Percentiles rank a stretch among this genome's conserved stretches.
phyloP scores from a whole-genome alignment of 2,329 filamentous ascomycete species.

The Myriosclerotinia scirpicola region DNA sequence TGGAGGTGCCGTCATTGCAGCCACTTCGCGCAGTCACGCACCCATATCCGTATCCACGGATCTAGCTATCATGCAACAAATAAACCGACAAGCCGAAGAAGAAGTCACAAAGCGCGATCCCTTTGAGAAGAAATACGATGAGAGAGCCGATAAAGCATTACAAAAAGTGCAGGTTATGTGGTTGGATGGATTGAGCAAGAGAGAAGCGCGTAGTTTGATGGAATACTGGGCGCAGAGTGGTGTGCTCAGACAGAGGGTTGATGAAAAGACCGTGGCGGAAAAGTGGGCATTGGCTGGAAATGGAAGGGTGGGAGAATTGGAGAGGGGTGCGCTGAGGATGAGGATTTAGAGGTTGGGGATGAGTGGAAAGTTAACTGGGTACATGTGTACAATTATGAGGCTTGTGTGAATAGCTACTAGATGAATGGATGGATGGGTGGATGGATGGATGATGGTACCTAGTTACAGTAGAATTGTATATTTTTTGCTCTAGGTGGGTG shows the following conservation, averaged over 20 bases:
- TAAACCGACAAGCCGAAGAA: constrained; percentile 45
- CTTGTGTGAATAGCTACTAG: not conserved
- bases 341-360: constrained; percentile 29
- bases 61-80: constrained; percentile 61
- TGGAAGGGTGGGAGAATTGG: constrained; percentile 83
- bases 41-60: constrained; percentile 66
- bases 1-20: constrained; percentile 76
- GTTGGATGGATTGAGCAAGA: constrained; percentile 67
- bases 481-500: not conserved
- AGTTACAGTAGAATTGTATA: not conserved
- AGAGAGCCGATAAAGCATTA: constrained; percentile 54
- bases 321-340: constrained; percentile 58
- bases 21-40: constrained; percentile 71
- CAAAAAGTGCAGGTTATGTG: constrained; percentile 53
- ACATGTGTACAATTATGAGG: not conserved
- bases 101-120: constrained; percentile 50
- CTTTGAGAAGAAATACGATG: constrained; percentile 57
- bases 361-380: not conserved
- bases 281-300: constrained; percentile 82
- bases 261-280: constrained; percentile 70
- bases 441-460: not conserved
- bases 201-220: constrained; percentile 75
- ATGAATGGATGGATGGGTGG: not conserved
- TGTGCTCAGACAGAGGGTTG: constrained; percentile 67
- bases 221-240: constrained; percentile 93